A percentile compares a stretch with the other conserved stretches of the same genome.
Conservation (phyloP, 2,329 filamentous ascomycete genomes). For the Colletotrichum sp. region DNA sequence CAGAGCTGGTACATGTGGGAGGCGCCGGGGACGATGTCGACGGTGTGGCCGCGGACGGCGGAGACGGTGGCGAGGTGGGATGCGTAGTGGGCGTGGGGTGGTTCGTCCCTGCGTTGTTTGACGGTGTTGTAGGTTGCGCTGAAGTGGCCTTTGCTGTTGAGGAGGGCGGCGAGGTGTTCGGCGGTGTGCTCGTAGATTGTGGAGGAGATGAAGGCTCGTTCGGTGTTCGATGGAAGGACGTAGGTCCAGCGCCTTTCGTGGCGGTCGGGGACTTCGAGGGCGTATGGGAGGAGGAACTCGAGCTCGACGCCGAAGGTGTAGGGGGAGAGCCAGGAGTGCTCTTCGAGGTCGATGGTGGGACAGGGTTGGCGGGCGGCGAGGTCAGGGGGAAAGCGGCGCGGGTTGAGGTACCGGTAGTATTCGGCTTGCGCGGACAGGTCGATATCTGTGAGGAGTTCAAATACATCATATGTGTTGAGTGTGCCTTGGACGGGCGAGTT, state of each 20-base stretch:
- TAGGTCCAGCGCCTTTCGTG: not conserved
- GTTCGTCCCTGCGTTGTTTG: not conserved
- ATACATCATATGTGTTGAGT: not conserved
- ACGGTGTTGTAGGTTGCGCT: not conserved
- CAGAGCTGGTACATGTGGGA: not conserved
- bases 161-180: not conserved
- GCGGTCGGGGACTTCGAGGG: not conserved
- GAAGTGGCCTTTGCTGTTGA: not conserved
- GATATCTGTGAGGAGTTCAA: not conserved
- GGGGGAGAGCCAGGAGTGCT: not conserved
- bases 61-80: not conserved
- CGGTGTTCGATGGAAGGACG: rapidly evolving
- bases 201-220: not conserved
- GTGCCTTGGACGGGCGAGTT: not conserved
- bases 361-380: not conserved
- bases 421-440: not conserved
- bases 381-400: not conserved
- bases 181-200: not conserved
- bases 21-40: not conserved
- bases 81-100: not conserved
- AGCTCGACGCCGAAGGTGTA: conserved; percentile 18
- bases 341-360: not conserved
- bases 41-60: not conserved
- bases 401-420: not conserved
- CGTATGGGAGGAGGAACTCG: conserved; percentile 6